Evolutionary conservation across 169 alveolate species (phyloP), one percentile per base, ranked within the genome.

Genomic region (Eimeria necatrix): DNA sequence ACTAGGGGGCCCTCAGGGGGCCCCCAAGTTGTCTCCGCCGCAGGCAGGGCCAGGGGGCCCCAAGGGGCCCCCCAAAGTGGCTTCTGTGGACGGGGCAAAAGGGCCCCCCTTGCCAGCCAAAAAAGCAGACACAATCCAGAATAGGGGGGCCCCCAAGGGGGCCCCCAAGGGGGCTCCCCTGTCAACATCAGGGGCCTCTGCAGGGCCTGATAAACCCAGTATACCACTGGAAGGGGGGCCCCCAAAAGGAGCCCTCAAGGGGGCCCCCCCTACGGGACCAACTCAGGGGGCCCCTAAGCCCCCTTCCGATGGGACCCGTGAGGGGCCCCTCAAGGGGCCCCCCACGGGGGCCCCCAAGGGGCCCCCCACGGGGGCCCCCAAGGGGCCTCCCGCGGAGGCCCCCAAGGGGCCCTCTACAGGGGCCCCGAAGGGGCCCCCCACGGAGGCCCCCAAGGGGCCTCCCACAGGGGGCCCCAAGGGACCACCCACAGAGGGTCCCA

Each of bases 371-470:
- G 73, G 24, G 73, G 73, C 73, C 73, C 73, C 73, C 73, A 4
- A 26, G 10, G 9, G 81, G 81, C 49, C 49, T 12, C 22, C 26
- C 26, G 12, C 60, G n/a, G 85, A 41, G 10, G 59, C 60, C 85
- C 12, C 60, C 85, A 73, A 56, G 64, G 14, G 64, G 14, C 51
- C 85, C 12, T 49, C 56, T 73, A 9, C 46, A n/a, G n/a, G 18
- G n/a, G 83, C 83, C 7, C 14, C 51, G 14, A 24, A 24, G 83
- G 83, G 51, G 52, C 83, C 83, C 83, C 49, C 85, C 16, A 73
- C 22, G 56, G 59, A 24, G 22, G 85, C 85, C 64, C 64, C 32
- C 14, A 71, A 71, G 51, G 83, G 83, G 14, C 46, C 51, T 32
- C 83, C 83, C 3, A 10, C 7, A 71, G 41, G 51, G 41, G 24